These are phyloP conservation scores for Phycomyces nitens DNA, from an alignment of 192 early-diverging fungal genomes.

Conservation along the genomic window DNA sequence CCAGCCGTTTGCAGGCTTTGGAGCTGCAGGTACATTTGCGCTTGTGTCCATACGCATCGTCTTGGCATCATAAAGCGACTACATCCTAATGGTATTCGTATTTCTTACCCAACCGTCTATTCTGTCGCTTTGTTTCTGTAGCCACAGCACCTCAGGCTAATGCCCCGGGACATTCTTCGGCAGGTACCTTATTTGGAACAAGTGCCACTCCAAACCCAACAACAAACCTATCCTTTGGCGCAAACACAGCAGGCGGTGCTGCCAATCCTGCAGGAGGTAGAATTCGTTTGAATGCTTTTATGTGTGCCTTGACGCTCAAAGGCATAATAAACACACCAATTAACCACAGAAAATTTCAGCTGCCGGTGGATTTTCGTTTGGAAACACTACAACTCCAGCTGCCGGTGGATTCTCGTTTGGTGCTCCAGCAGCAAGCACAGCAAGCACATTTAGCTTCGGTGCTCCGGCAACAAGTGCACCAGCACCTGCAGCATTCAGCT, in stretches of 20 bases:
- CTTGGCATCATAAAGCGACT: too few species aligned
- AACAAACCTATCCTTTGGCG: conserved; percentile 3
- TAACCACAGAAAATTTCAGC: not conserved
- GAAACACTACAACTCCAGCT: conserved; percentile 3
- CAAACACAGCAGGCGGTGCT: not conserved
- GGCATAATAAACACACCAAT: too few species aligned
- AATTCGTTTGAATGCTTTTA: not conserved
- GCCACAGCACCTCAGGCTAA: conserved; percentile 6
- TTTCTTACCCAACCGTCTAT: too few species aligned
- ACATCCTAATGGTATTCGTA: too few species aligned
- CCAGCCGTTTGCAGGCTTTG: conserved; percentile 4
- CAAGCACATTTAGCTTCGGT: conserved; percentile 13
- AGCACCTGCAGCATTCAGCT: conserved; percentile 22
- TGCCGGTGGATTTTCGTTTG: conserved; percentile 9
- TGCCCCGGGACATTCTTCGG: not conserved
- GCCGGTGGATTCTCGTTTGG: not conserved
- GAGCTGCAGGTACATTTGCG: conserved; percentile 6
- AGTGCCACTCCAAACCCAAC: conserved; percentile 1
- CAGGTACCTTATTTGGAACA: conserved; percentile 16
- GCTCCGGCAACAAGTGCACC: conserved; percentile 33
- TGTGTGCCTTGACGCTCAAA: too few species aligned
- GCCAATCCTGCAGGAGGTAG: not conserved
- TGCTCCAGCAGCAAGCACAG: conserved; percentile 20
- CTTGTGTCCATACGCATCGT: too few species aligned
- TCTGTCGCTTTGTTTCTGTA: not conserved